Evolutionary conservation across 208 protist species (phyloP).

Genomic region (Spironucleus salmonicida): DNA sequence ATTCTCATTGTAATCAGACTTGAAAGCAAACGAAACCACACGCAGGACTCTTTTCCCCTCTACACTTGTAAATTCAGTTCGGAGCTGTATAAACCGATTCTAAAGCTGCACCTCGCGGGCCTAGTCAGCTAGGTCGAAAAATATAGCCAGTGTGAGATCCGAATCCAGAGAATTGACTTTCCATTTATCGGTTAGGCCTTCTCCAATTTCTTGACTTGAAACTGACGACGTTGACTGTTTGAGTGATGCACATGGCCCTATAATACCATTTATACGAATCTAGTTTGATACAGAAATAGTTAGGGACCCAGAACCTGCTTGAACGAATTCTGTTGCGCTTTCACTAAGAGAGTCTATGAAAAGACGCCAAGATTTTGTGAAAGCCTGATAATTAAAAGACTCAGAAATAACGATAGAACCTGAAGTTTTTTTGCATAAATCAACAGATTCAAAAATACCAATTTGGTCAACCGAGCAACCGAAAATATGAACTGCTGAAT

Average conservation of each 20-base stretch:
- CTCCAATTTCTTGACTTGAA: not conserved
- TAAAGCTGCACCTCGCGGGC: not conserved
- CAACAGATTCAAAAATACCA: not conserved
- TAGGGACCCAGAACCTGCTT: not conserved
- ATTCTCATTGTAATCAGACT: not conserved
- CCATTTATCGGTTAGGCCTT: not conserved
- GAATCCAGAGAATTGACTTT: not conserved
- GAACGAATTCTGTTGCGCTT: not conserved
- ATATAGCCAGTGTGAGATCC: not conserved
- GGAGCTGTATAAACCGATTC: not conserved
- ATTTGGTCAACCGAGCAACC: slow-evolving; percentile 16
- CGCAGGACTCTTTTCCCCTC: not conserved
- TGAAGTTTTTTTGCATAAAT: not conserved
- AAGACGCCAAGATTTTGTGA: not conserved
- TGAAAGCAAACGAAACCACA: slow-evolving; percentile 13
- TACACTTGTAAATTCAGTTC: slow-evolving; percentile 7
- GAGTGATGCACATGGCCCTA: not conserved
- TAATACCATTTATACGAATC: not conserved
- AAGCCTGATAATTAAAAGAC: slow-evolving; percentile 12
- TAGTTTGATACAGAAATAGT: not conserved
- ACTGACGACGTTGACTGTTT: not conserved
- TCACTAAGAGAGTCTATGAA: not conserved
- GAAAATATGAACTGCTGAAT: not conserved
- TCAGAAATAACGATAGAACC: slow-evolving; percentile 22
- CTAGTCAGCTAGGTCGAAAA: not conserved